Evolutionary conservation across 1,284 basidiomycete genomes (phyloP).

Genomic region (Rhizopogon parksii): DNA sequence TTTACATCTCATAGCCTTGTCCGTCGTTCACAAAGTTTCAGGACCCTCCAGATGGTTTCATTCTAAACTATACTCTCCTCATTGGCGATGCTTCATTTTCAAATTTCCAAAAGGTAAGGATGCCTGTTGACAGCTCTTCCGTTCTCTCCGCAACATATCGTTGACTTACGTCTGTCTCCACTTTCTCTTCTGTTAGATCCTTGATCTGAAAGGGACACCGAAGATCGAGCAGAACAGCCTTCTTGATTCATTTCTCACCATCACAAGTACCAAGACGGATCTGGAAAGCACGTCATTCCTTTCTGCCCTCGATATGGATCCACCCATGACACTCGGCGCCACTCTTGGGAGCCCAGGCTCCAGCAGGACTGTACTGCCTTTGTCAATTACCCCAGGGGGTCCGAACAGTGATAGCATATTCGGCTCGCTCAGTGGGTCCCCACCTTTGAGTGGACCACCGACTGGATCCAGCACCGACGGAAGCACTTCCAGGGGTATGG

Average conservation of each 20-base stretch:
- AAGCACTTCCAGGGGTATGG: slow-evolving; percentile 32
- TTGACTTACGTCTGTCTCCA: not conserved
- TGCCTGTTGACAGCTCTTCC: not conserved
- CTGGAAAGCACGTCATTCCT: slow-evolving; percentile 86
- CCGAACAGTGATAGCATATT: slow-evolving; percentile 40
- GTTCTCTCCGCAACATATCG: slow-evolving; percentile 8
- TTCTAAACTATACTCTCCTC: slow-evolving; percentile 87
- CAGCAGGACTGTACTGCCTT: slow-evolving; percentile 49
- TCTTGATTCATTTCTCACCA: slow-evolving; percentile 84
- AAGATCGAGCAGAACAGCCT: slow-evolving; percentile 83
- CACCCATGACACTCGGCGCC: slow-evolving; percentile 38
- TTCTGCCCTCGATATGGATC: slow-evolving; percentile 91
- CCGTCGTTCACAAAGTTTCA: slow-evolving; percentile 23
- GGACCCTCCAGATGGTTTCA: slow-evolving; percentile 90
- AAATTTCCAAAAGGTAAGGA: slow-evolving; percentile 90
- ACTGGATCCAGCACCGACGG: slow-evolving; percentile 42
- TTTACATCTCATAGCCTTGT: not conserved
- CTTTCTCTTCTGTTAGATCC: slow-evolving; percentile 47
- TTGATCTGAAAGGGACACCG: slow-evolving; percentile 92
- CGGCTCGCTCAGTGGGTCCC: slow-evolving; percentile 45
- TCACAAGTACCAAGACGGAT: slow-evolving; percentile 84
- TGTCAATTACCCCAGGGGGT: slow-evolving; percentile 22
- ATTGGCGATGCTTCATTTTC: slow-evolving; percentile 90
- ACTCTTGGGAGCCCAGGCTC: slow-evolving; percentile 53
- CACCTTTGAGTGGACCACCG: slow-evolving; percentile 48